A percentile compares a stretch with the other conserved stretches of the same genome.
phyloP scores from a whole-genome alignment of 495 filamentous ascomycete genomes.

The Penicillium herquei region DNA sequence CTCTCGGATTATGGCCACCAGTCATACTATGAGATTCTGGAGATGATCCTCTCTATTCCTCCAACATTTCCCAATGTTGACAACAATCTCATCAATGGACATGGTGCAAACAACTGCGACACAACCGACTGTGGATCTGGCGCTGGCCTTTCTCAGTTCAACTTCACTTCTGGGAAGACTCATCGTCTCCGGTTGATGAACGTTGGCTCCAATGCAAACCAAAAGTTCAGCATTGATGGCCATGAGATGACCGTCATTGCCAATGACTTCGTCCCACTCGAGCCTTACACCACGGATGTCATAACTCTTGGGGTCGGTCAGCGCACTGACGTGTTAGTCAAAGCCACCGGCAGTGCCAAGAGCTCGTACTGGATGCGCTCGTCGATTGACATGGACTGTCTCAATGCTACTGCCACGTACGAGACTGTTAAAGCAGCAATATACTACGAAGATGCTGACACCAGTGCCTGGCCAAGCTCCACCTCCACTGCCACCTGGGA shows the following conservation, averaged over 20 bases:
- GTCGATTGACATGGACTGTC: background rate
- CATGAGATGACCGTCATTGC: constrained; percentile 41
- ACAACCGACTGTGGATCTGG: background rate
- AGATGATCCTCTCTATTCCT: background rate
- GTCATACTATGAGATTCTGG: background rate
- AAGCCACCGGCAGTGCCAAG: background rate
- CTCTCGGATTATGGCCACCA: background rate
- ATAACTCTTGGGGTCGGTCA: background rate
- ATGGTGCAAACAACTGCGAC: background rate
- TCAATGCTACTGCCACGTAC: background rate
- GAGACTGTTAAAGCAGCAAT: background rate
- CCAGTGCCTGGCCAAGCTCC: too few species aligned
- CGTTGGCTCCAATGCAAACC: background rate
- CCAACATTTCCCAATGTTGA: background rate
- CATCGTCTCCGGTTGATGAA: background rate
- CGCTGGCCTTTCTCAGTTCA: background rate
- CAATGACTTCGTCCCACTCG: constrained; percentile 41
- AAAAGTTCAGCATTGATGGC: constrained; percentile 29
- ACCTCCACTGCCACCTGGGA: too few species aligned
- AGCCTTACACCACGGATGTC: constrained; percentile 26
- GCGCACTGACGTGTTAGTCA: background rate
- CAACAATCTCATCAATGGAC: background rate
- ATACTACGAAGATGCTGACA: too few species aligned
- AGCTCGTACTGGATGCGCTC: background rate
- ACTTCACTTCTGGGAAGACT: background rate